phyloP scores from a whole-genome alignment of 2,329 filamentous ascomycete species.

The Xylariaceae sp. region DNA sequence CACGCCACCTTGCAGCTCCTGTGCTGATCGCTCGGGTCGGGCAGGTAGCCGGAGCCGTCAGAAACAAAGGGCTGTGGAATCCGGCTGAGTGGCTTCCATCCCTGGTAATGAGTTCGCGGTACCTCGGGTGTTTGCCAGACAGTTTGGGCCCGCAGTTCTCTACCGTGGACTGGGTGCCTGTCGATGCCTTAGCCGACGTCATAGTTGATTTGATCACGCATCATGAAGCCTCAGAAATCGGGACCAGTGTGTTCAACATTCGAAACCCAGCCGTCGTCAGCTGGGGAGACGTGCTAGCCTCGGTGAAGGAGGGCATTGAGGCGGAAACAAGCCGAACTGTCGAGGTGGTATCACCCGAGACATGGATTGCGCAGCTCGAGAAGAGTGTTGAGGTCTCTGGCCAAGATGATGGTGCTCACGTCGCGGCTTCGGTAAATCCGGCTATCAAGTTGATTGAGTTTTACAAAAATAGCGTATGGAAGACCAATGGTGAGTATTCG shows the following conservation, averaged over 20 bases:
- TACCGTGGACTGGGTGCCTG: constrained; percentile 41
- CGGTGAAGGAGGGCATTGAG: constrained; percentile 15
- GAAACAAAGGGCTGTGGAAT: constrained; percentile 34
- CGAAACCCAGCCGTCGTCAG: constrained; percentile 24
- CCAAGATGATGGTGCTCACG: background rate
- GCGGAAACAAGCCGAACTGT: background rate
- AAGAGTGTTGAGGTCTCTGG: background rate
- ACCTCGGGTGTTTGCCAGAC: constrained; percentile 35
- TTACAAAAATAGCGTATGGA: constrained; percentile 22
- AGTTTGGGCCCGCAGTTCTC: constrained; percentile 31
- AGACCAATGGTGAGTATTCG: constrained; percentile 13
- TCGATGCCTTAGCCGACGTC: constrained; percentile 37
- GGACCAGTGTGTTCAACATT: constrained; percentile 22
- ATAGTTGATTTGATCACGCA: constrained; percentile 29
- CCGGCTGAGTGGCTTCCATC: constrained; percentile 39
- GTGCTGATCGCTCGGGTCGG: constrained; percentile 24
- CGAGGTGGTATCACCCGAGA: constrained; percentile 13
- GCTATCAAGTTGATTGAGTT: constrained; percentile 31
- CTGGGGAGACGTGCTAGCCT: constrained; percentile 23
- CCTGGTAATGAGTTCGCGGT: constrained; percentile 37
- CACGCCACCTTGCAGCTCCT: constrained; percentile 10
- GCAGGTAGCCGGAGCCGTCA: constrained; percentile 27
- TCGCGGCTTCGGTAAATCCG: constrained; percentile 23
- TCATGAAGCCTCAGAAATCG: background rate
- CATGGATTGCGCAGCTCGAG: constrained; percentile 14